Conservation (phyloP, 495 filamentous ascomycete species). For the Aspergillus asperescens region DNA sequence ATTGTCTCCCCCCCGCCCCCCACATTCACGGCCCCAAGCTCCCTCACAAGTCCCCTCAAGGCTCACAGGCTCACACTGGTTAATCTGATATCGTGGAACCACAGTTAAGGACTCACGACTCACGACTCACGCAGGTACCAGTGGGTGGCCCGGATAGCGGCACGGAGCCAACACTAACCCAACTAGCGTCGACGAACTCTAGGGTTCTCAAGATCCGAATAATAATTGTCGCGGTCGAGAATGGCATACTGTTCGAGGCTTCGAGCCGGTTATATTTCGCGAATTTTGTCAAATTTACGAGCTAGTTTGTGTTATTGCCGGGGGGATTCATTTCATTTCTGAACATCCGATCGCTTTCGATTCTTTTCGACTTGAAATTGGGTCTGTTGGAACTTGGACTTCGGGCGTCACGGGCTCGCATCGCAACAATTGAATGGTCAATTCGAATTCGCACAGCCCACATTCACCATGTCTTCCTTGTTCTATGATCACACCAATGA, state of each 20-base stretch:
- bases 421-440: slow-evolving; percentile 1
- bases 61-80: too few species aligned
- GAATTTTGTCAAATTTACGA: neutral
- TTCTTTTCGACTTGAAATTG: neutral
- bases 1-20: slow-evolving; percentile 5
- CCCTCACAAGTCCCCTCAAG: too few species aligned
- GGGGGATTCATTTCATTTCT: neutral
- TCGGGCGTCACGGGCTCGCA: slow-evolving; percentile 5
- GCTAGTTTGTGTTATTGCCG: neutral
- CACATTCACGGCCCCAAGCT: slow-evolving; percentile 8
- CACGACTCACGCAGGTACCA: slow-evolving; percentile 22
- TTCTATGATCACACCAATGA: too few species aligned
- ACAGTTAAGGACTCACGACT: slow-evolving; percentile 15
- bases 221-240: neutral
- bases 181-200: neutral
- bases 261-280: neutral
- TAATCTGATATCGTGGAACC: slow-evolving; percentile 16
- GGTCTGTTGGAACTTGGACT: neutral
- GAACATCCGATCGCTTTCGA: too few species aligned
- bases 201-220: neutral
- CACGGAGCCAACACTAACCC: slow-evolving; percentile 7
- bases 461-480: too few species aligned
- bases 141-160: slow-evolving; percentile 4
- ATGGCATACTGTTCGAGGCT: neutral
- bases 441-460: slow-evolving; percentile 8